phyloP scores from a whole-genome alignment of 306 rosid species.

The Canavalia gladiata region DNA sequence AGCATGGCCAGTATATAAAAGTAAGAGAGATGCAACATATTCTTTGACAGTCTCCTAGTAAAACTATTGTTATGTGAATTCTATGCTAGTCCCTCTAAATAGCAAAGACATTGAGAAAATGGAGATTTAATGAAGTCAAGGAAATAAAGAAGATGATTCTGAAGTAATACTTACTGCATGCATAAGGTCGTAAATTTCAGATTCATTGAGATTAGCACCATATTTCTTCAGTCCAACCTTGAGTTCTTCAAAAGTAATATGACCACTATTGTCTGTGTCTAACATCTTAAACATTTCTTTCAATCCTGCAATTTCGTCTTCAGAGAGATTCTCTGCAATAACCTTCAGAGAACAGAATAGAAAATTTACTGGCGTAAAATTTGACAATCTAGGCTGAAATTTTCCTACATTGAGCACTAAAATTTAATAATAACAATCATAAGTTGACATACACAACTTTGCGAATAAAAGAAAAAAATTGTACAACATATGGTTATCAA shows the following conservation, averaged over 20 bases:
- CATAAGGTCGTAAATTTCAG: constrained; percentile 84
- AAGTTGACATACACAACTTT: constrained; percentile 13
- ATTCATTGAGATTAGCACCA: constrained; percentile 83
- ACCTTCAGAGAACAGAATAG: constrained; percentile 58
- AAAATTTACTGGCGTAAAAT: constrained; percentile 29
- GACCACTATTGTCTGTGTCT: constrained; percentile 85
- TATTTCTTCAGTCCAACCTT: constrained; percentile 74
- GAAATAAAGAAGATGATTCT: constrained; percentile 20
- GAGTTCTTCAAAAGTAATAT: constrained; percentile 90
- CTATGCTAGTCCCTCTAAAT: neutral
- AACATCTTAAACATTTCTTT: constrained; percentile 88
- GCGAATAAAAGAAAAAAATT: constrained; percentile 1
- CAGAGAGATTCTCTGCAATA: constrained; percentile 83
- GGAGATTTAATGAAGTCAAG: constrained; percentile 3
- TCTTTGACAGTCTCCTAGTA: neutral
- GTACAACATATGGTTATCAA: neutral
- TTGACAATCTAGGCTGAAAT: constrained; percentile 16
- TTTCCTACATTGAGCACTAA: neutral
- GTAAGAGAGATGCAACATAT: neutral
- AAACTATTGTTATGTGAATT: neutral
- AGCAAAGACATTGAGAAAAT: neutral
- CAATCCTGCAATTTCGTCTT: constrained; percentile 90
- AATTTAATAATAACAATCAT: neutral
- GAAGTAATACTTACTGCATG: constrained; percentile 71
- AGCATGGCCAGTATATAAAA: neutral